These are phyloP conservation scores for Boletus patriciae DNA, from an alignment of 768 basidiomycete genomes.

Conservation along the genomic window DNA sequence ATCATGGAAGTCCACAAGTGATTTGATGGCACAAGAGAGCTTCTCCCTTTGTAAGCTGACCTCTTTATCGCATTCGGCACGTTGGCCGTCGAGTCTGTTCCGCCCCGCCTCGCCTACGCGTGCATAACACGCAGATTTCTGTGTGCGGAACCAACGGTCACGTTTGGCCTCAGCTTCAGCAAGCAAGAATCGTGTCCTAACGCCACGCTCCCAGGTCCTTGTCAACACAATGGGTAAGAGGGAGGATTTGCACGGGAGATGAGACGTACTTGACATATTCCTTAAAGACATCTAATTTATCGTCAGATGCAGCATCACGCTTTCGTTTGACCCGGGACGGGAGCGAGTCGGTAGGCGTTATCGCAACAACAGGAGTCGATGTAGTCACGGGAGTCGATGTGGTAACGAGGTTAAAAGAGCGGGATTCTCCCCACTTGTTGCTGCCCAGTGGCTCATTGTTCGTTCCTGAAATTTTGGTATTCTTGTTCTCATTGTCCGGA, in stretches of 20 bases:
- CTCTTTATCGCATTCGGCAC: slow-evolving; percentile 29
- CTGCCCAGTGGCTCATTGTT: slow-evolving; percentile 22
- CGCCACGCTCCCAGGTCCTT: slow-evolving; percentile 33
- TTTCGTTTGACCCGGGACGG: slow-evolving; percentile 28
- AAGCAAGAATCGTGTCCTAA: slow-evolving; percentile 27
- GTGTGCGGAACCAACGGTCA: slow-evolving; percentile 30
- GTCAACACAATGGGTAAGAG: slow-evolving; percentile 1
- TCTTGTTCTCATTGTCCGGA: slow-evolving; percentile 16
- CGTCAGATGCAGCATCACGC: slow-evolving; percentile 20
- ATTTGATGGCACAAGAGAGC: slow-evolving; percentile 23
- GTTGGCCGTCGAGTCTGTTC: slow-evolving; percentile 29
- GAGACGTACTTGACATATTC: slow-evolving; percentile 32
- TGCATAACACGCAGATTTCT: slow-evolving; percentile 30
- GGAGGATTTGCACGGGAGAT: not conserved
- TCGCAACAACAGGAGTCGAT: slow-evolving; percentile 11
- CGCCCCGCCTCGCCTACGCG: slow-evolving; percentile 34
- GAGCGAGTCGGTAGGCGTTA: slow-evolving; percentile 19
- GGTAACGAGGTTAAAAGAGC: slow-evolving; percentile 1
- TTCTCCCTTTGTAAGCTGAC: slow-evolving; percentile 25
- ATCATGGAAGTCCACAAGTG: slow-evolving; percentile 27
- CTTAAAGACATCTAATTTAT: slow-evolving; percentile 26
- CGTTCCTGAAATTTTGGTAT: slow-evolving; percentile 22
- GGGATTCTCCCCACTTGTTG: slow-evolving; percentile 17
- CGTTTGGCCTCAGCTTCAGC: slow-evolving; percentile 31
- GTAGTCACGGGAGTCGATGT: slow-evolving; percentile 7